These are phyloP conservation scores for Blastocystis sp. DNA, from an alignment of 352 stramenopile species.

Conservation along the genomic window DNA sequence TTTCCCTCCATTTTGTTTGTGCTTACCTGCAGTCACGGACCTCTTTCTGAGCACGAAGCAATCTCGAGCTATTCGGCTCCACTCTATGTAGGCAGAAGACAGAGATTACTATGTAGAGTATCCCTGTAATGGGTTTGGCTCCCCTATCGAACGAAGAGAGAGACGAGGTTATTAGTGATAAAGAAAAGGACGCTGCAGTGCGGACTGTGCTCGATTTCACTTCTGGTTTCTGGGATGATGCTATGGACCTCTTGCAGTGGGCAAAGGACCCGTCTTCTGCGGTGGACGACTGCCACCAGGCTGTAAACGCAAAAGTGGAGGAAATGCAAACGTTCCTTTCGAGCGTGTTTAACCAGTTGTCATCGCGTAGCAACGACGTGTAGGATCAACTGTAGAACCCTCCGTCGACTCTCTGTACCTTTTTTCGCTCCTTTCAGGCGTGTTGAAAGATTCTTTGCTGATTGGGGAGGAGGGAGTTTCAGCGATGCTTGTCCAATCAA, in stretches of 20 bases:
- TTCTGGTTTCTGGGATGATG: conserved; percentile 20
- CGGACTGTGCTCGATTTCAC: neutral
- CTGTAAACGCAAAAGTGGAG: neutral
- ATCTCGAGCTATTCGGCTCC: neutral
- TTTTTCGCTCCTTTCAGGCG: neutral
- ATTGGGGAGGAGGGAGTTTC: neutral
- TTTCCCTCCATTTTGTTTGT: neutral
- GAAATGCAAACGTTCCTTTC: neutral
- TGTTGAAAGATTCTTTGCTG: neutral
- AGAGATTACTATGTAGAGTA: neutral
- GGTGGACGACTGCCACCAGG: neutral
- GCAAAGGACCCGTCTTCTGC: neutral
- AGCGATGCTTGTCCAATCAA: neutral
- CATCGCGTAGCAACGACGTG: neutral
- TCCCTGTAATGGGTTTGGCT: neutral
- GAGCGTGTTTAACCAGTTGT: neutral
- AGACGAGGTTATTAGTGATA: neutral
- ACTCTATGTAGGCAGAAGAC: neutral
- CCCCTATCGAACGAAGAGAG: neutral
- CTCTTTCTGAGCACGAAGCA: neutral
- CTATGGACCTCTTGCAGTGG: neutral
- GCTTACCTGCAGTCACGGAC: neutral
- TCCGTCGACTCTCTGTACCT: neutral
- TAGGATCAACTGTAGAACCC: neutral
- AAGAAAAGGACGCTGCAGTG: neutral